Base-by-base conservation (phyloP, 768 basidiomycete species). In the Lentinus tigrinus region DNA sequence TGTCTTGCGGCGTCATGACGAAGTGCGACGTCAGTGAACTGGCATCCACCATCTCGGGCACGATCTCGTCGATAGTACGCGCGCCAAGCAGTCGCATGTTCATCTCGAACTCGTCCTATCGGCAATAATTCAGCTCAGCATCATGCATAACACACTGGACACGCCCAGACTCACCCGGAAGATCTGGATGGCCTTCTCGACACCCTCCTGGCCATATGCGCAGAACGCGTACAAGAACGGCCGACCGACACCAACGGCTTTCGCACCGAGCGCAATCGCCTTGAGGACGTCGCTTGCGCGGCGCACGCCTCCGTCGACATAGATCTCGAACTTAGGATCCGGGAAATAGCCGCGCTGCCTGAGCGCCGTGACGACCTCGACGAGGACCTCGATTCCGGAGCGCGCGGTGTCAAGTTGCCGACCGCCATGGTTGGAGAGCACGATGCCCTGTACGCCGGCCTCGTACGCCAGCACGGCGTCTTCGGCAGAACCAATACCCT, bases 101-200 rank as follows among this genome's bases (percentile, higher is more conserved):
- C 95, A 97, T 97, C 76, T 95, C 91, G 66, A 98, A 92, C 73
- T 98, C 95, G 65, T 94, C 92, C 93, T 96, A 65, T 17, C 59
- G 6, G 42, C 23, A 64, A 13, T 61, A 43, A 19, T 39, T 47
- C 26, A 36, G 11, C 5, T 21, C 24, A 8, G 5, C 44, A 28
- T 8, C 47, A 3, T n/a, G n/a, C n/a, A n/a, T 3, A 21, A 23
- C 21, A 34, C 9, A 19, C 46, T 46, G n/a, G n/a, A 5, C 14
- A n/a, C 42, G 46, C 11, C 1, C n/a, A 14, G 36, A 54, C 82
- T 56, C 65, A 89, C 90, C 61, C 80, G 78, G 49, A 94, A 71
- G 43, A 95, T 89, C 64, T 89, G 81, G 48, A 95, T 66, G 1
- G 91, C 90, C 64, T 81, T 84, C 54, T 90, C 86, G 21, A 95